A percentile compares a stretch with the other conserved stretches of the same genome.
phyloP scores from a whole-genome alignment of 805 yeast species.

The Candida nemodendra region DNA sequence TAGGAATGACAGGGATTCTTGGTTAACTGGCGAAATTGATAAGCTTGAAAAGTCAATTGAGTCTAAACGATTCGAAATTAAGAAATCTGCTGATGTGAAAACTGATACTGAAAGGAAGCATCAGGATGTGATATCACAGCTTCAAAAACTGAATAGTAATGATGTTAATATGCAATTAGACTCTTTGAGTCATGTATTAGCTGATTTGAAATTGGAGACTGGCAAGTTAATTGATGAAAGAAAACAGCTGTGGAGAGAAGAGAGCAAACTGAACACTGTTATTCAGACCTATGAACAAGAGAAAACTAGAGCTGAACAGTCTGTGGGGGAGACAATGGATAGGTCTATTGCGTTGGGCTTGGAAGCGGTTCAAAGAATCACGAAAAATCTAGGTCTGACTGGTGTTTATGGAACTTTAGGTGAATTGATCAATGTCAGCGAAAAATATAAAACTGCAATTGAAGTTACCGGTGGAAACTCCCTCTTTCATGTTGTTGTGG shows the following conservation, averaged over 20 bases:
- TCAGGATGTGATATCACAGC: conserved; percentile 31
- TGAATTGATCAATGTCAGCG: conserved; percentile 76
- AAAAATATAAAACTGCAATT: conserved; percentile 78
- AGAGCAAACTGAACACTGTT: conserved; percentile 59
- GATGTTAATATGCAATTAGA: conserved; percentile 29
- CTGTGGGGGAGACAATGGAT: conserved; percentile 72
- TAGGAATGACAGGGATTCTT: conserved; percentile 58
- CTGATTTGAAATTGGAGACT: conserved; percentile 39
- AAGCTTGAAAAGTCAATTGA: conserved; percentile 26
- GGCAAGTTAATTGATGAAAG: conserved; percentile 58
- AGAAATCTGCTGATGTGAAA: conserved; percentile 11
- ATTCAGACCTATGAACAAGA: conserved; percentile 55
- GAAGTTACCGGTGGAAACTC: conserved; percentile 89
- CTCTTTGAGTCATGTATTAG: conserved; percentile 30
- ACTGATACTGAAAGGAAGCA: conserved; percentile 35
- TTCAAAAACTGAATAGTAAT: conserved; percentile 1
- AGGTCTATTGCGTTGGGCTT: conserved; percentile 69
- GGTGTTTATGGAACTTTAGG: conserved; percentile 84
- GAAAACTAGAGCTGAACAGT: conserved; percentile 54
- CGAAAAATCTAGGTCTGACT: conserved; percentile 53
- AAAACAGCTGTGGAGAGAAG: conserved; percentile 76
- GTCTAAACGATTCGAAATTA: conserved; percentile 11
- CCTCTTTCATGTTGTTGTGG: conserved; percentile 86
- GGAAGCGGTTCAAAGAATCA: conserved; percentile 62
- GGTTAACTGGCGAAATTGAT: conserved; percentile 58